Conservation (phyloP, 176 grass and related monocot species). For the Bromus sterilis region DNA sequence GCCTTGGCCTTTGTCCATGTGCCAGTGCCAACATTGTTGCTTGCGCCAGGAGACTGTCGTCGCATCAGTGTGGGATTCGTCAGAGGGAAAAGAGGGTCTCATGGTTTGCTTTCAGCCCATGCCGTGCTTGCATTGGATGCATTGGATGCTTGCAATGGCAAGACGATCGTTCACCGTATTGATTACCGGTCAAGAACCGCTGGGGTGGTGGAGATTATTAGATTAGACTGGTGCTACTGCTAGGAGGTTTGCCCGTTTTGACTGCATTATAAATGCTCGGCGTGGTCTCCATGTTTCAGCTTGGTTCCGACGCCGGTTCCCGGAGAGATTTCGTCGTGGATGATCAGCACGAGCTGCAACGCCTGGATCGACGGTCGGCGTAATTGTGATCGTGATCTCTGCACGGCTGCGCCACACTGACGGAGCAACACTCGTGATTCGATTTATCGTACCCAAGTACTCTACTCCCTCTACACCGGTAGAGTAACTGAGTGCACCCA, state of each 20-base stretch:
- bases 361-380: too few species aligned
- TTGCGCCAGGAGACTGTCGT: neutral
- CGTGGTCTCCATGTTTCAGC: neutral
- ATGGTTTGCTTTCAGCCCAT: slow-evolving; percentile 3
- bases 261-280: neutral
- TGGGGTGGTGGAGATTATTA: neutral
- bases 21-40: too few species aligned
- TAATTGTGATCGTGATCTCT: neutral
- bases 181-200: neutral
- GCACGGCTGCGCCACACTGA: neutral
- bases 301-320: neutral
- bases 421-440: neutral
- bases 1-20: too few species aligned
- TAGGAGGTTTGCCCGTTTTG: neutral
- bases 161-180: neutral
- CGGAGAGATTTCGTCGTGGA: too few species aligned
- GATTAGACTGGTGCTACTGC: too few species aligned
- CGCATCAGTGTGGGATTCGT: neutral
- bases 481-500: too few species aligned
- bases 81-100: neutral
- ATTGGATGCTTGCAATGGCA: neutral
- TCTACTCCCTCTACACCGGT: too few species aligned
- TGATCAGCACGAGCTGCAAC: too few species aligned
- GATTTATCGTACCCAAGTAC: neutral
- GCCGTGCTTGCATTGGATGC: neutral